phyloP scores from a whole-genome alignment of 2,329 filamentous ascomycete species.

The Botrytis hyacinthi region DNA sequence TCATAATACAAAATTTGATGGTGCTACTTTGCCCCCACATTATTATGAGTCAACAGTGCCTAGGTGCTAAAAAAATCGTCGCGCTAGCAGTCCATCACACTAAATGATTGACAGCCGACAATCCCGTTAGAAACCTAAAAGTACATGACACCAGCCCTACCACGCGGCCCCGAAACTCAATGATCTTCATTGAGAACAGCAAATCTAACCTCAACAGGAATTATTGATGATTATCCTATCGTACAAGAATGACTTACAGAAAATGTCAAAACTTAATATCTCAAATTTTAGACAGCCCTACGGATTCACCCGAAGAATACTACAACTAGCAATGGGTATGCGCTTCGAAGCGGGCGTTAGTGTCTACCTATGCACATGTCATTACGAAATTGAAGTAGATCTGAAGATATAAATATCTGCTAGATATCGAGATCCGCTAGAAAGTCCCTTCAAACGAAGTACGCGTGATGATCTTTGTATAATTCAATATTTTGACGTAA shows the following conservation, averaged over 20 bases:
- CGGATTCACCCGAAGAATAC: not conserved
- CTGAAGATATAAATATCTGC: not conserved
- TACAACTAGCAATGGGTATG: not conserved
- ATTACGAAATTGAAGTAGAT: not conserved
- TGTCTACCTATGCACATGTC: not conserved
- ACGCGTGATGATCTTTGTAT: not conserved
- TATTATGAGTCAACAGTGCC: fast-evolving
- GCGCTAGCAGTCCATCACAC: not conserved
- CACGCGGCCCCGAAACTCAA: not conserved
- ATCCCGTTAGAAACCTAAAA: not conserved
- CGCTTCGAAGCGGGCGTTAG: not conserved
- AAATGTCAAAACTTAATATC: not conserved
- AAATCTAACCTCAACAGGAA: not conserved
- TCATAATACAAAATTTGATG: not conserved
- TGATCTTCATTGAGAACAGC: not conserved
- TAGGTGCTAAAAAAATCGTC: not conserved
- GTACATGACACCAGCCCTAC: not conserved
- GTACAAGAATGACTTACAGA: not conserved
- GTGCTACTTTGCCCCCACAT: not conserved
- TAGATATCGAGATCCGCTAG: not conserved
- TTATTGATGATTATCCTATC: fast-evolving
- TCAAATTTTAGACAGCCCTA: not conserved
- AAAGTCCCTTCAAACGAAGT: not conserved
- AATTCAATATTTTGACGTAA: not conserved
- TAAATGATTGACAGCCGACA: not conserved